A percentile compares a stretch with the other conserved stretches of the same genome.
phyloP scores from a whole-genome alignment of 768 basidiomycete genomes.

The Auriscalpium microsporum region DNA sequence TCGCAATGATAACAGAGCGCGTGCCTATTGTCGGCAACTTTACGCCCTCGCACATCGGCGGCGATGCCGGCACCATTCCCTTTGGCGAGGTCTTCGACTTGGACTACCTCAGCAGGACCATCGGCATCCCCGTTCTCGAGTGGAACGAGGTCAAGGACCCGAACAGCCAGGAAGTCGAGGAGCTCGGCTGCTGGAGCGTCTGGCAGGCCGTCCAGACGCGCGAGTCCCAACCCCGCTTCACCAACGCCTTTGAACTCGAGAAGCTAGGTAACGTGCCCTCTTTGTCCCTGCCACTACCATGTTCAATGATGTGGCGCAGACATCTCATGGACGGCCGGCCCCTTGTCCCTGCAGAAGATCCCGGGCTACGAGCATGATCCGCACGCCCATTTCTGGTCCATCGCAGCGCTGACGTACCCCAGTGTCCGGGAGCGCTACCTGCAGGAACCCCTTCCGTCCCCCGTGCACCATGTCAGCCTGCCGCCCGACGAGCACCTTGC shows the following conservation, averaged over 20 bases:
- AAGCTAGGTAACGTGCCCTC: conserved; percentile 21
- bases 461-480: conserved; percentile 17
- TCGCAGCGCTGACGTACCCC: conserved; percentile 26
- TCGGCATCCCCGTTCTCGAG: conserved; percentile 31
- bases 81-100: conserved; percentile 38
- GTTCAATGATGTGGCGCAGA: conserved; percentile 16
- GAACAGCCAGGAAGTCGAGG: conserved; percentile 23
- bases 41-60: conserved; percentile 31
- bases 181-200: conserved; percentile 35
- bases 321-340: conserved; percentile 29
- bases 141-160: conserved; percentile 35
- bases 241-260: conserved; percentile 19
- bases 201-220: conserved; percentile 29
- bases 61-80: conserved; percentile 23
- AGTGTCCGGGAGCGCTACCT: conserved; percentile 21
- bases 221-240: conserved; percentile 20
- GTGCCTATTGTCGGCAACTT: conserved; percentile 34
- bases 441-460: conserved; percentile 19
- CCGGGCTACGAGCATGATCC: conserved; percentile 25
- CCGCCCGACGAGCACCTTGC: conserved; percentile 31
- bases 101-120: conserved; percentile 25
- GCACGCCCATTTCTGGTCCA: conserved; percentile 24
- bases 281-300: neutral
- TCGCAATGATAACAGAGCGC: conserved; percentile 30
- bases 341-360: conserved; percentile 24